These are phyloP conservation scores for Graphilbum sp. DNA, from an alignment of 2,329 filamentous ascomycete species.

Conservation along the genomic window DNA sequence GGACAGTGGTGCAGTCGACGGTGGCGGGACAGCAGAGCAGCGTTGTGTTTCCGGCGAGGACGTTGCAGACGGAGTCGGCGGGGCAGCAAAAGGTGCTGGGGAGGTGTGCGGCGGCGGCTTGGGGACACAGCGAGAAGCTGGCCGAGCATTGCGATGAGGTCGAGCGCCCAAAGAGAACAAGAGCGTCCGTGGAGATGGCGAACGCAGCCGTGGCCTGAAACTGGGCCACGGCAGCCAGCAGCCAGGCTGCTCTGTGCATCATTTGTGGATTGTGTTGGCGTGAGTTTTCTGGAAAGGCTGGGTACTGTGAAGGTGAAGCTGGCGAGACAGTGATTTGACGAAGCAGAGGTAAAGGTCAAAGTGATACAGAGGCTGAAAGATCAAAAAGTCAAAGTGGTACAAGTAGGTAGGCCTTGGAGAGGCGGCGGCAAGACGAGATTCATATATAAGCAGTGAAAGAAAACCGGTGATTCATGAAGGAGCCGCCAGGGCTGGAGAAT, in stretches of 20 bases:
- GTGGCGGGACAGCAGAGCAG: slow-evolving; percentile 53
- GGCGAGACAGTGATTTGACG: too few relatives aligned
- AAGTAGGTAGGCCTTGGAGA: slow-evolving; percentile 3
- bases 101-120: slow-evolving; percentile 21
- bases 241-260: slow-evolving; percentile 15
- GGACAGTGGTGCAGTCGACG: slow-evolving; percentile 40
- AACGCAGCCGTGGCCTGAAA: slow-evolving; percentile 15
- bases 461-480: not conserved
- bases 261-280: too few relatives aligned
- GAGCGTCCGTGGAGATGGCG: slow-evolving; percentile 14
- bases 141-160: slow-evolving; percentile 9
- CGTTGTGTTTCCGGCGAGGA: slow-evolving; percentile 47
- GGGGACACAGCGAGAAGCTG: slow-evolving; percentile 34
- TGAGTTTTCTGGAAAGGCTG: too few relatives aligned
- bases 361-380: not conserved
- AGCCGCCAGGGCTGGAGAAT: not conserved
- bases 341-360: too few relatives aligned
- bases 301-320: too few relatives aligned
- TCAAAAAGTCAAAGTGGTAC: not conserved
- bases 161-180: slow-evolving; percentile 1
- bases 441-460: slow-evolving; percentile 2
- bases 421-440: slow-evolving; percentile 1
- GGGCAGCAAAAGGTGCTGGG: slow-evolving; percentile 54
- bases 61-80: slow-evolving; percentile 33
- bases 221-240: slow-evolving; percentile 19